Conservation (phyloP, 2,329 filamentous ascomycete genomes). For the Xylaria hypoxylon region DNA sequence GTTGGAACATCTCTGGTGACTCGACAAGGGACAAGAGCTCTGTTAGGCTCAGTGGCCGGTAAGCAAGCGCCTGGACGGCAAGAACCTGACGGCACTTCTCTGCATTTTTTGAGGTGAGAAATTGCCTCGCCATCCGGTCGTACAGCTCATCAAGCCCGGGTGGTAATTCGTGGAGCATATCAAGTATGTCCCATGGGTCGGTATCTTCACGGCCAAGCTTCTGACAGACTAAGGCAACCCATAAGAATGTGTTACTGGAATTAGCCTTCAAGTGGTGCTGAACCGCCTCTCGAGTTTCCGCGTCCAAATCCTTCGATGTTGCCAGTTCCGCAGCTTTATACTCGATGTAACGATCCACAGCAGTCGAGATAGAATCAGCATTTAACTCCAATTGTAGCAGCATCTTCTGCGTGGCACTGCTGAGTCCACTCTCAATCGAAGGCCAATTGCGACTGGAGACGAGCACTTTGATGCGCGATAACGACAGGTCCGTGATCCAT, state of each 20-base stretch:
- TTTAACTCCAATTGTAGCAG: conserved; percentile 56
- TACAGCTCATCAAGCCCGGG: conserved; percentile 54
- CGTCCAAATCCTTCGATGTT: neutral
- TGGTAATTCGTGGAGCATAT: conserved; percentile 46
- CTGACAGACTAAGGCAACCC: conserved; percentile 57
- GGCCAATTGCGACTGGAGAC: conserved; percentile 57
- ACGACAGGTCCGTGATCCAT: conserved; percentile 38
- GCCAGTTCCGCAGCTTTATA: conserved; percentile 46
- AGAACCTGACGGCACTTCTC: conserved; percentile 53
- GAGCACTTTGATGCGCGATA: conserved; percentile 54
- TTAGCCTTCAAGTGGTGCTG: conserved; percentile 39
- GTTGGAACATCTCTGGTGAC: conserved; percentile 50
- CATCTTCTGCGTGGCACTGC: conserved; percentile 17
- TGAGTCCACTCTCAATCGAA: conserved; percentile 52
- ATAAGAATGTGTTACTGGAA: conserved; percentile 58
- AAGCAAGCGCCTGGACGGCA: conserved; percentile 46
- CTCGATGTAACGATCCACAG: conserved; percentile 55
- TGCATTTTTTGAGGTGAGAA: conserved; percentile 47
- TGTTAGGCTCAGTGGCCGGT: conserved; percentile 51
- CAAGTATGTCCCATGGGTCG: conserved; percentile 26
- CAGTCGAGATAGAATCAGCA: conserved; percentile 49
- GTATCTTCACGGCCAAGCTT: conserved; percentile 43
- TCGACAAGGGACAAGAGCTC: conserved; percentile 9
- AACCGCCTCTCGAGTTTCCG: neutral
- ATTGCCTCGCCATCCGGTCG: conserved; percentile 53